phyloP scores from a whole-genome alignment of 106 monocot genomes.

The Gastrodia elata region DNA sequence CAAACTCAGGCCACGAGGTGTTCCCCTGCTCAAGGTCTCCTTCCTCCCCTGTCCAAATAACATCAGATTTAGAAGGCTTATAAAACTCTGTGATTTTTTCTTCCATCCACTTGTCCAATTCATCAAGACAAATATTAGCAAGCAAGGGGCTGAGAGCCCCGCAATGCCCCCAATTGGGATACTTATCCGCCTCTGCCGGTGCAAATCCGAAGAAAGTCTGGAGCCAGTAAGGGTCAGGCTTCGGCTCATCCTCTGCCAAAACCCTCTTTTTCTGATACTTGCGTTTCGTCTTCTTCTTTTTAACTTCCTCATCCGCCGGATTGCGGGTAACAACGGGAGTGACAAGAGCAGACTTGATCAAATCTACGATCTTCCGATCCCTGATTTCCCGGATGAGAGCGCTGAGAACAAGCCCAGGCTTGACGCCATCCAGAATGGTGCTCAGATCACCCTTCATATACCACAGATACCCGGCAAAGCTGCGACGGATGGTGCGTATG shows the following conservation, averaged over 20 bases:
- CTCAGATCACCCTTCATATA: slow-evolving; percentile 79
- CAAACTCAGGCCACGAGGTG: slow-evolving; percentile 98
- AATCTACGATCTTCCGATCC: slow-evolving; percentile 75
- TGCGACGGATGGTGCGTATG: slow-evolving; percentile 57
- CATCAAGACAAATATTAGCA: slow-evolving; percentile 70
- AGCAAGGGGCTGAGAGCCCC: slow-evolving; percentile 77
- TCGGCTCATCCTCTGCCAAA: slow-evolving; percentile 86
- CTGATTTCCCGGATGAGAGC: slow-evolving; percentile 73
- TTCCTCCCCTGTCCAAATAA: slow-evolving; percentile 42
- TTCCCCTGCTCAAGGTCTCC: slow-evolving; percentile 66
- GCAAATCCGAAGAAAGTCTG: slow-evolving; percentile 94
- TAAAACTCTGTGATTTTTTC: slow-evolving; percentile 80
- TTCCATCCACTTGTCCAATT: slow-evolving; percentile 94
- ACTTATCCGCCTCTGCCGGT: slow-evolving; percentile 74
- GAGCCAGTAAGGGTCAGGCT: slow-evolving; percentile 99
- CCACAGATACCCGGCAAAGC: slow-evolving; percentile 93
- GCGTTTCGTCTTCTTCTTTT: slow-evolving; percentile 56
- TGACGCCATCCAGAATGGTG: slow-evolving; percentile 54
- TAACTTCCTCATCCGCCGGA: slow-evolving; percentile 34
- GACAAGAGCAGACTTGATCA: slow-evolving; percentile 68
- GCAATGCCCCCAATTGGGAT: slow-evolving; percentile 89
- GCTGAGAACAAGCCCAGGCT: slow-evolving; percentile 42
- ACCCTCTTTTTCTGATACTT: slow-evolving; percentile 94
- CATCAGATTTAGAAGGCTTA: slow-evolving; percentile 74
- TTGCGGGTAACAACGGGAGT: slow-evolving; percentile 53